Conservation (phyloP, 73 alveolate species). For the Tetrahymena malaccensis region DNA sequence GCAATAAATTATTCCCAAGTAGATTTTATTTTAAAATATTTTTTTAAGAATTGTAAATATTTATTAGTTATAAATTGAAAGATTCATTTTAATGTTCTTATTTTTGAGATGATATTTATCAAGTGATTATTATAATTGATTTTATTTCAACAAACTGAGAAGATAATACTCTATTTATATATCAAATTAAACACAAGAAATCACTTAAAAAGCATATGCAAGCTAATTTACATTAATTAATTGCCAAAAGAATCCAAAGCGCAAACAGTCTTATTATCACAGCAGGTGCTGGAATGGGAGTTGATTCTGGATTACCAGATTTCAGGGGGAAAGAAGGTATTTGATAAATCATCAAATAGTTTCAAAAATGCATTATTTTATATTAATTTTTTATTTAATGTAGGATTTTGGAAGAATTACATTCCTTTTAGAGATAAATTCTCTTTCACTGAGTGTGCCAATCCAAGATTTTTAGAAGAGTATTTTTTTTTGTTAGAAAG, state of each 20-base stretch:
- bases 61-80: no score
- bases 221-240: not conserved
- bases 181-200: not conserved
- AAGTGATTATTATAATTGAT: not conserved
- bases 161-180: not conserved
- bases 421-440: conserved; percentile 12
- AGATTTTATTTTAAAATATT: no score
- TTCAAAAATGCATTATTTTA: no score
- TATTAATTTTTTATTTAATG: no score
- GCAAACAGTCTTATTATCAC: conserved; percentile 27
- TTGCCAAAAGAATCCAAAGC: not conserved
- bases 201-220: not conserved
- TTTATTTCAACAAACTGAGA: not conserved
- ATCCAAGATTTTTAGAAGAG: conserved; percentile 44
- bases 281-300: conserved; percentile 77
- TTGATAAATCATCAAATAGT: not conserved
- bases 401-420: conserved; percentile 41
- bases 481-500: not conserved
- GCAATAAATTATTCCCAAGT: no score
- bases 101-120: not conserved
- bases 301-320: conserved; percentile 69
- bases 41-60: no score
- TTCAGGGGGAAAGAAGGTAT: conserved; percentile 47
- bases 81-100: no score
- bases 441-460: conserved; percentile 44